Percentiles rank a stretch among this genome's conserved stretches.
phyloP scores from a whole-genome alignment of 2,329 filamentous ascomycete species.

The Alternaria postmessia region DNA sequence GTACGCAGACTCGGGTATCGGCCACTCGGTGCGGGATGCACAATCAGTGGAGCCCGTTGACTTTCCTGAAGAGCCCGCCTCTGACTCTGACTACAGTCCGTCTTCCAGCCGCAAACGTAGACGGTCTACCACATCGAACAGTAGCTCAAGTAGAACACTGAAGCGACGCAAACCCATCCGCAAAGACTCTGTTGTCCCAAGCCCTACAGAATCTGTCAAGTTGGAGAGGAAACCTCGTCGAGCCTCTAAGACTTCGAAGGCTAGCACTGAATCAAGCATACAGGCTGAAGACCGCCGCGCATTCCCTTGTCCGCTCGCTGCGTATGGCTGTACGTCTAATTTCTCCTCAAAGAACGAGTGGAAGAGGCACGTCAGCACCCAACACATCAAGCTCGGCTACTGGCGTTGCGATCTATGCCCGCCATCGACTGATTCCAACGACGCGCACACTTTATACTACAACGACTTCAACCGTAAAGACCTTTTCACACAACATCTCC shows the following conservation, averaged over 20 bases:
- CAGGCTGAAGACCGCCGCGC: constrained; percentile 53
- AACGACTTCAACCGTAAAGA: constrained; percentile 92
- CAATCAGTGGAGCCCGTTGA: constrained; percentile 49
- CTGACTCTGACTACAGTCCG: constrained; percentile 50
- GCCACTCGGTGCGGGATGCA: constrained; percentile 41
- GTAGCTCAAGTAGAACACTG: constrained; percentile 21
- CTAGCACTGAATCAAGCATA: constrained; percentile 13
- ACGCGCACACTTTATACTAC: constrained; percentile 37
- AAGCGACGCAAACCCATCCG: constrained; percentile 32
- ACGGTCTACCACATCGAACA: constrained; percentile 38
- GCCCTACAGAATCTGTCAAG: constrained; percentile 14
- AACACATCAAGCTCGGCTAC: constrained; percentile 78
- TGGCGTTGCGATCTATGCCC: constrained; percentile 77
- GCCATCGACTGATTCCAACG: constrained; percentile 43
- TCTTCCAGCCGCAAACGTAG: constrained; percentile 30
- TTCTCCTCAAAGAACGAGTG: constrained; percentile 92
- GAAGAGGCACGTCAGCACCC: constrained; percentile 85
- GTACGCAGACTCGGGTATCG: constrained; percentile 40
- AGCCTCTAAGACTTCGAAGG: constrained; percentile 19
- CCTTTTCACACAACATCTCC: constrained; percentile 85
- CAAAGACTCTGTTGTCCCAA: constrained; percentile 31
- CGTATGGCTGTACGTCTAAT: constrained; percentile 75
- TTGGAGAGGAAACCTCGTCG: constrained; percentile 31
- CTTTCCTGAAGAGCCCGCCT: constrained; percentile 38
- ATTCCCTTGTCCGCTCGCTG: constrained; percentile 80